Evolutionary conservation across 2,329 filamentous ascomycete species (phyloP), one percentile per base, ranked within the genome.

Genomic region (Thielaviopsis populi): DNA sequence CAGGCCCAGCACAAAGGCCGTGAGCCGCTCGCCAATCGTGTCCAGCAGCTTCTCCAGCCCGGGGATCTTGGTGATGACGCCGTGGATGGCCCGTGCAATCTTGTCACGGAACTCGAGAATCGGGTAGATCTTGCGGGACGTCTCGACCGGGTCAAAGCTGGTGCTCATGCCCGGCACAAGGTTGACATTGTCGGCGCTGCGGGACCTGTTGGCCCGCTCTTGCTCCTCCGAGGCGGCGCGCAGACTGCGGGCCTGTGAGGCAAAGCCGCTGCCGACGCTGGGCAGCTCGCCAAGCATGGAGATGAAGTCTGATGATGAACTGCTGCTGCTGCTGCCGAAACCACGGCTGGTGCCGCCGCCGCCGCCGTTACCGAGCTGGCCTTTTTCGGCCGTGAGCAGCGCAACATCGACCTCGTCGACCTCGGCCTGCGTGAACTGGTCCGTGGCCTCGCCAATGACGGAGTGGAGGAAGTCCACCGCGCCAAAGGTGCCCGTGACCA

Each of bases 101-200:
- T 87, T 94, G 77, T 99, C 94, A 66, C 92, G 83, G 78, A 97
- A 99, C 66, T 89, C 82, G 0, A 99, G 81, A 66, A 99, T 96
- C 0, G 94, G 94, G 70, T 97, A 97, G 68, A 99, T 96, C 75
- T 95, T 85, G 46, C 80, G 78, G 15, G 87, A 81, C 0, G 86
- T 87, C 73, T 89, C 85, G 69, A 88, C 82, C 0, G 88, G 86
- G 70, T 96, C 91, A 66, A 95, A 89, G 70, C 81, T 78, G 15
- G 83, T 78, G 69, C 83, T 87, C 79, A 91, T 89, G 5, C 88
- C 89, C 22, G 87, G 87, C 10, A 91, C 83, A 15, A 83, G 75
- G 67, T 84, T 84, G 27, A 69, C 71, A 68, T 80, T 84, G 73
- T 40, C 61, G 8, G 53, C 62, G 13, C 41, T 71, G 15, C 74